These are phyloP conservation scores for Fraxinus greggii DNA, from an alignment of 305 asterid genomes.

Conservation along the genomic window DNA sequence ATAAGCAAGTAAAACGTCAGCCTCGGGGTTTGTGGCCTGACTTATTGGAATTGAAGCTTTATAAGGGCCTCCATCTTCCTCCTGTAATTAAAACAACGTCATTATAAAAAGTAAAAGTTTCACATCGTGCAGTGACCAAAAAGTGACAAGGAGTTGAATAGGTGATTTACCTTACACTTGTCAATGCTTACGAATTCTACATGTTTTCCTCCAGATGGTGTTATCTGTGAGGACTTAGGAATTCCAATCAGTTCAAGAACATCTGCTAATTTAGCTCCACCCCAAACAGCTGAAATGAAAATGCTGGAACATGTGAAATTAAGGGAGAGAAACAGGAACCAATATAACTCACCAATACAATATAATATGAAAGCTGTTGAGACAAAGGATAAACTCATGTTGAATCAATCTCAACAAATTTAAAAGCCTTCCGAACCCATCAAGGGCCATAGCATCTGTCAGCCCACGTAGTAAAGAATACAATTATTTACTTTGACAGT, in stretches of 20 bases:
- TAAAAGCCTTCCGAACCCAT: background rate
- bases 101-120: slow-evolving; percentile 25
- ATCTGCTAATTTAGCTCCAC: slow-evolving; percentile 88
- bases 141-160: slow-evolving; percentile 13
- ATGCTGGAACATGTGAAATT: slow-evolving; percentile 20
- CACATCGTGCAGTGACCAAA: slow-evolving; percentile 3
- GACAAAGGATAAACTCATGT: background rate
- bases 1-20: slow-evolving; percentile 90
- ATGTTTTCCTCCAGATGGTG: slow-evolving; percentile 73
- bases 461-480: background rate
- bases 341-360: background rate
- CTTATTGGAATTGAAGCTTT: slow-evolving; percentile 81
- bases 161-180: slow-evolving; percentile 73
- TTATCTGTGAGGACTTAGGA: slow-evolving; percentile 52
- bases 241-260: slow-evolving; percentile 81
- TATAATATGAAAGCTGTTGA: background rate
- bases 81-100: slow-evolving; percentile 43
- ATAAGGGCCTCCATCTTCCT: slow-evolving; percentile 95
- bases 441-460: background rate
- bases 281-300: slow-evolving; percentile 75
- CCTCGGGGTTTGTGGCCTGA: slow-evolving; percentile 87
- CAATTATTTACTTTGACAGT: background rate
- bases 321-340: slow-evolving; percentile 5
- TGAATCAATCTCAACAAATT: background rate
- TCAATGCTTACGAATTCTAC: slow-evolving; percentile 92